Conservation (phyloP, 2,329 filamentous ascomycete genomes). For the Diatrype stigma region DNA sequence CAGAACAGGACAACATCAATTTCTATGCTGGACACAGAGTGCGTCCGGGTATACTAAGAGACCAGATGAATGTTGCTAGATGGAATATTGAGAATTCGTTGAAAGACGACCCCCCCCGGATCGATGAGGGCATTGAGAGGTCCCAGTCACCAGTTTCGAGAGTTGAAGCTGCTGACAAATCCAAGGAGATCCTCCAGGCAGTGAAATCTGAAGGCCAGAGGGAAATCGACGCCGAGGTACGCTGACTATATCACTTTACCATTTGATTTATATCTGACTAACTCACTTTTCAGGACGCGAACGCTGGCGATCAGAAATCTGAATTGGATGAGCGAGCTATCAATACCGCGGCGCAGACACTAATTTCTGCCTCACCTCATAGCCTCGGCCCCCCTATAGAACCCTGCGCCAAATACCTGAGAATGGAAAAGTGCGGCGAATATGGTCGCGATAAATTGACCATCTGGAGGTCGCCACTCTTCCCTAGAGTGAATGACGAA, state of each 20-base stretch:
- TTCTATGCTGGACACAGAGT: constrained; percentile 9
- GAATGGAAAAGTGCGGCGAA: constrained; percentile 18
- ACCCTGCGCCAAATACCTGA: constrained; percentile 18
- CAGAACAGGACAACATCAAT: background rate
- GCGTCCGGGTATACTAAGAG: constrained; percentile 1
- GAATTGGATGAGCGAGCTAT: constrained; percentile 12
- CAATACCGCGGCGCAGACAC: constrained; percentile 14
- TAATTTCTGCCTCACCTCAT: constrained; percentile 21
- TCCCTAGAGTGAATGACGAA: constrained; percentile 15
- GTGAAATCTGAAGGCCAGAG: constrained; percentile 16
- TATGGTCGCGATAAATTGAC: constrained; percentile 18
- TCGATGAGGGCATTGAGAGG: constrained; percentile 12
- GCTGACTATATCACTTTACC: background rate
- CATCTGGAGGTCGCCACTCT: constrained; percentile 19
- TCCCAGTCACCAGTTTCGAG: constrained; percentile 7
- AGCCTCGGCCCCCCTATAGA: constrained; percentile 23
- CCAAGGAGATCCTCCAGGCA: constrained; percentile 9
- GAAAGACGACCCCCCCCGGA: constrained; percentile 6
- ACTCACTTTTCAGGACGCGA: constrained; percentile 1
- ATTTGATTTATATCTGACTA: background rate
- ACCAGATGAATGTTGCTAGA: constrained; percentile 16
- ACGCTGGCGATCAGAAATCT: constrained; percentile 7
- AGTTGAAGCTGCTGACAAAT: background rate
- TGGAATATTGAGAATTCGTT: constrained; percentile 16
- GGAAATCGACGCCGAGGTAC: constrained; percentile 22